Percentiles rank a stretch among this genome's conserved stretches.
phyloP scores from a whole-genome alignment of 257 asterid genomes.

The Scutellaria barbata region DNA sequence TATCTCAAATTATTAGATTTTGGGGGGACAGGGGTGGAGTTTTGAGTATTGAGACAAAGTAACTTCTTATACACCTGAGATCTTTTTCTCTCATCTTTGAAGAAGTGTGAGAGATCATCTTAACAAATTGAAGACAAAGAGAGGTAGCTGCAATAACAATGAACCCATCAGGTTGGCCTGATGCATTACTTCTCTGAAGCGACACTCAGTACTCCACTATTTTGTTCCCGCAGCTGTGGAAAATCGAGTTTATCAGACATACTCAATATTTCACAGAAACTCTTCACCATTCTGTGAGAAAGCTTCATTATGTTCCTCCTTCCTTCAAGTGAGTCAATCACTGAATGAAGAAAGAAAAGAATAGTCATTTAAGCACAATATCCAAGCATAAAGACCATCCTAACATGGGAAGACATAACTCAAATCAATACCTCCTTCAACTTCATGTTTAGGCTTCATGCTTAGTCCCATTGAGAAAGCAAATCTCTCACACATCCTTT shows the following conservation, averaged over 20 bases:
- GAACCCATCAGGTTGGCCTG: slow-evolving; percentile 49
- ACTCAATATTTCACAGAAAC: slow-evolving; percentile 53
- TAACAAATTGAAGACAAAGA: slow-evolving; percentile 58
- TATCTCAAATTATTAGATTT: too few species aligned
- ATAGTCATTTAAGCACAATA: slow-evolving; percentile 1
- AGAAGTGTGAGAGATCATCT: slow-evolving; percentile 55
- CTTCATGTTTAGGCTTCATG: slow-evolving; percentile 40
- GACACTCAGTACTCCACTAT: slow-evolving; percentile 58
- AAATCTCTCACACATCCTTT: slow-evolving; percentile 65
- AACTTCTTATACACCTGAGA: slow-evolving; percentile 43
- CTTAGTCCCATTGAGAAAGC: slow-evolving; percentile 49
- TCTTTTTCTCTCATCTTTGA: slow-evolving; percentile 62
- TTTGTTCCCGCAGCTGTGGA: slow-evolving; percentile 43
- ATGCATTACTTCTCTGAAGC: slow-evolving; percentile 39
- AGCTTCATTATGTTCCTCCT: slow-evolving; percentile 55
- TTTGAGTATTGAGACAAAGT: neutral
- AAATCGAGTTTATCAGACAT: slow-evolving; percentile 51
- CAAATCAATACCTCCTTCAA: slow-evolving; percentile 56
- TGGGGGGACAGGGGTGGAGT: neutral
- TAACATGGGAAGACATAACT: neutral
- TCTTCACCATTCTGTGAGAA: slow-evolving; percentile 70
- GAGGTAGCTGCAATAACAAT: slow-evolving; percentile 65
- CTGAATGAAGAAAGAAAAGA: slow-evolving; percentile 35
- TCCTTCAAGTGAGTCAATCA: slow-evolving; percentile 50
- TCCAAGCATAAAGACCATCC: neutral